These are phyloP conservation scores for Gonapodya sp. DNA, from an alignment of 192 early-diverging fungal genomes.

Conservation along the genomic window DNA sequence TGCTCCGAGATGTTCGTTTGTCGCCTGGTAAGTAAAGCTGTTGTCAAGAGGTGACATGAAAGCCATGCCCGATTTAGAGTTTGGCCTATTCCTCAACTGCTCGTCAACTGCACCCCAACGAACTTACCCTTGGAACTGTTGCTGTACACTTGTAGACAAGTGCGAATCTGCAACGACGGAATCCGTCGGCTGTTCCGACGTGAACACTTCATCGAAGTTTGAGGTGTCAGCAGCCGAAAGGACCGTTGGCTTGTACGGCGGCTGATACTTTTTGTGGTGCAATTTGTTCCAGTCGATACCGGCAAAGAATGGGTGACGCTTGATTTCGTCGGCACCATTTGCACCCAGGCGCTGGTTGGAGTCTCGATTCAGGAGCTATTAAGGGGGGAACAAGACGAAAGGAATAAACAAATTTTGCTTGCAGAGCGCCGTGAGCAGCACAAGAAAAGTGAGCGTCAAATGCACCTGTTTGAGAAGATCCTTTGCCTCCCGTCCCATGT, in stretches of 20 bases:
- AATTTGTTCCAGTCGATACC: slow-evolving; percentile 82
- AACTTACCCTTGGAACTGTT: slow-evolving; percentile 85
- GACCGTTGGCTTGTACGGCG: slow-evolving; percentile 88
- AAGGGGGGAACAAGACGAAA: not conserved
- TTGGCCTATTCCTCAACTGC: not conserved
- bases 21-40: not conserved
- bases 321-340: slow-evolving; percentile 79
- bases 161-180: slow-evolving; percentile 67
- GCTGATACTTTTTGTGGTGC: slow-evolving; percentile 82
- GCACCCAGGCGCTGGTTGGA: slow-evolving; percentile 67
- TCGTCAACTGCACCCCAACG: not conserved
- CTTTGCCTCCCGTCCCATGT: slow-evolving; percentile 55
- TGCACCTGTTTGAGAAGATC: slow-evolving; percentile 42
- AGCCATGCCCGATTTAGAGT: no score
- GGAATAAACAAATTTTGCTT: not conserved
- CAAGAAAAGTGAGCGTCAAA: not conserved
- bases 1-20: not conserved
- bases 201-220: slow-evolving; percentile 98
- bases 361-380: slow-evolving; percentile 64
- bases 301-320: slow-evolving; percentile 88
- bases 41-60: no score
- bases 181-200: slow-evolving; percentile 83
- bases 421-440: not conserved
- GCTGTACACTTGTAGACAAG: slow-evolving; percentile 80
- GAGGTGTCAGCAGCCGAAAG: slow-evolving; percentile 82